Evolutionary conservation across 441 rosid species (phyloP).

Genomic region (Croton setiger): DNA sequence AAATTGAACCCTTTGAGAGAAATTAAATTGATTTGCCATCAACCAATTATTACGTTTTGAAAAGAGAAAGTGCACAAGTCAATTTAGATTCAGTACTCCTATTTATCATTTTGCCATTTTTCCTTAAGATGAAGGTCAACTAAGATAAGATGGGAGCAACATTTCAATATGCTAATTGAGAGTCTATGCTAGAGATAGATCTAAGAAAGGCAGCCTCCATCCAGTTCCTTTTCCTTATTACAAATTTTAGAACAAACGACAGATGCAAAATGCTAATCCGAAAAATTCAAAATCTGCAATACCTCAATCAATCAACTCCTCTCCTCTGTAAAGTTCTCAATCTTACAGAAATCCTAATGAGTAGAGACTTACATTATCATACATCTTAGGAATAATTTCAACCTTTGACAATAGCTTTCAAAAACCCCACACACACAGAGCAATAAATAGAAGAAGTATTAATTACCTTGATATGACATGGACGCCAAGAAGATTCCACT

Average conservation of each 20-base stretch:
- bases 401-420: background rate
- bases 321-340: background rate
- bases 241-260: background rate
- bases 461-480: conserved; percentile 5
- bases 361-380: background rate
- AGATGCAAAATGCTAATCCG: background rate
- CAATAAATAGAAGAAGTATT: background rate
- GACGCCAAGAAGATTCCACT: background rate
- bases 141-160: background rate
- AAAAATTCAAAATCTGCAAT: background rate
- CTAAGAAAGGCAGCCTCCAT: background rate
- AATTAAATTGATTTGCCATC: too few species aligned
- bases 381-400: background rate
- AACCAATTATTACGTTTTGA: too few species aligned
- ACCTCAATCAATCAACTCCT: background rate
- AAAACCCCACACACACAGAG: background rate
- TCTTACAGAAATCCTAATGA: background rate
- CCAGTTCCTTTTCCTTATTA: background rate
- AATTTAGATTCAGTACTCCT: too few species aligned
- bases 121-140: too few species aligned
- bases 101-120: too few species aligned
- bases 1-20: too few species aligned
- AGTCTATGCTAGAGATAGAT: background rate
- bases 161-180: background rate
- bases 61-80: too few species aligned